Percentiles rank a stretch among this genome's conserved stretches.
These are phyloP conservation scores for Prinsepia uniflora DNA, from an alignment of 306 rosid genomes.

Conservation along the genomic window DNA sequence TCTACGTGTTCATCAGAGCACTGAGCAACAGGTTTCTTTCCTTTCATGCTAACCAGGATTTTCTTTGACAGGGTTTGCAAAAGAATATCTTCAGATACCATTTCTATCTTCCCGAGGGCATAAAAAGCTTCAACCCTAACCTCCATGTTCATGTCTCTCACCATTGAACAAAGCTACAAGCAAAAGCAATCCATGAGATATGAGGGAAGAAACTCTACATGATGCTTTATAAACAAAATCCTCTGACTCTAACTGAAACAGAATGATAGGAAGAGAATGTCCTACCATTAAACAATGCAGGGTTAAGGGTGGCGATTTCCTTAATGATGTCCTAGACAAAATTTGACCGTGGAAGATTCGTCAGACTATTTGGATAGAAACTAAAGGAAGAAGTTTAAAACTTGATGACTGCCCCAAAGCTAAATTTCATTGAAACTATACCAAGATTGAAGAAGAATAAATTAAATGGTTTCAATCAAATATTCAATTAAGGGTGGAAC, in stretches of 20 bases:
- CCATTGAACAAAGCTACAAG: slow-evolving; percentile 74
- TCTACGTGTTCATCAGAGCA: slow-evolving; percentile 43
- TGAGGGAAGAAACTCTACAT: slow-evolving; percentile 17
- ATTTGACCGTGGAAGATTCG: slow-evolving; percentile 19
- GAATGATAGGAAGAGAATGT: slow-evolving; percentile 23
- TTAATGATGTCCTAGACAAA: slow-evolving; percentile 26
- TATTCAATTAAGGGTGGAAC: neutral
- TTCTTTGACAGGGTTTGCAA: slow-evolving; percentile 76
- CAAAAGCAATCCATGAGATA: slow-evolving; percentile 25
- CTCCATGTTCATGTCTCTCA: slow-evolving; percentile 83
- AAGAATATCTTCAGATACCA: slow-evolving; percentile 72
- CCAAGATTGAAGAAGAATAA: neutral
- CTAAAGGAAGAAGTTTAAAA: neutral
- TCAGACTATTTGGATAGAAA: neutral
- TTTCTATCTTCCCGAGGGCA: slow-evolving; percentile 52
- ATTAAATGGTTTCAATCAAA: neutral
- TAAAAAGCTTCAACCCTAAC: slow-evolving; percentile 69
- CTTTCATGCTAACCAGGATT: slow-evolving; percentile 45
- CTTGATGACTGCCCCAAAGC: slow-evolving; percentile 1
- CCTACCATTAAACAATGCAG: slow-evolving; percentile 29
- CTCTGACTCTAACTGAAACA: slow-evolving; percentile 22
- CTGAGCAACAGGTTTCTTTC: slow-evolving; percentile 37
- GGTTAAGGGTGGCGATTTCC: slow-evolving; percentile 18
- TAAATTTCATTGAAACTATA: neutral
- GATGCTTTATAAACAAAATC: slow-evolving; percentile 2